Evolutionary conservation across 148 eudicot species (phyloP), one percentile per base, ranked within the genome.

Genomic region (Arbutus unedo): DNA sequence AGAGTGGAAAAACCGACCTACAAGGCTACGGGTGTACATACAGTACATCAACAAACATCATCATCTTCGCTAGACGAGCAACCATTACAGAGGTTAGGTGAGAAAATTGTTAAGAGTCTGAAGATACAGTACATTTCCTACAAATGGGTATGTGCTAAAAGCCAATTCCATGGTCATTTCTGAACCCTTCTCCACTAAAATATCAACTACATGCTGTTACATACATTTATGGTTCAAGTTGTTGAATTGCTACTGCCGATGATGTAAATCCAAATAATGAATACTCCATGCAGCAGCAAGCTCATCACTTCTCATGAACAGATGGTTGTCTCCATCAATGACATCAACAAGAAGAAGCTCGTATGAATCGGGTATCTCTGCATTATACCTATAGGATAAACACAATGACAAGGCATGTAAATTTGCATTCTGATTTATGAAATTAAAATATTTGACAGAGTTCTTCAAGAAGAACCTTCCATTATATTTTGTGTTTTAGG

Each of bases 231-330:
- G 38, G 38, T 31, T 31, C 38, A 31, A 31, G 38, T 31, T 31
- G 38, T 31, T 31, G 38, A 31, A 31, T 31, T 31, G 38, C 38
- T 31, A 31, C 14, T 0, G 14, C 5, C 6, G 2, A 54, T 53
- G 23, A 5, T 50, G 55, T 7, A 31, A 14, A n/a, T 50, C 43
- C 11, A 75, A 75, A 75, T 51, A 59, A 50, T 53, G 84, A 44
- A 87, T 78, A 51, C 70, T 79, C 88, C 89, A 81, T 9, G 83
- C 89, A 70, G 88, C 89, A 31, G 85, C 85, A 23, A 85, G 81
- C 86, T 89, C 91, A 59, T 89, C 89, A 48, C 89, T 87, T 60
- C 89, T 82, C 83, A 89, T 81, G 80, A 89, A 89, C 54, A 85
- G 78, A 77, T 80, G 85, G 56, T 81, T 85, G 81, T 89, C 91